Evolutionary conservation across 148 eudicot genomes (phyloP), one percentile per base, ranked within the genome.

Genomic region (Rheum nobile): DNA sequence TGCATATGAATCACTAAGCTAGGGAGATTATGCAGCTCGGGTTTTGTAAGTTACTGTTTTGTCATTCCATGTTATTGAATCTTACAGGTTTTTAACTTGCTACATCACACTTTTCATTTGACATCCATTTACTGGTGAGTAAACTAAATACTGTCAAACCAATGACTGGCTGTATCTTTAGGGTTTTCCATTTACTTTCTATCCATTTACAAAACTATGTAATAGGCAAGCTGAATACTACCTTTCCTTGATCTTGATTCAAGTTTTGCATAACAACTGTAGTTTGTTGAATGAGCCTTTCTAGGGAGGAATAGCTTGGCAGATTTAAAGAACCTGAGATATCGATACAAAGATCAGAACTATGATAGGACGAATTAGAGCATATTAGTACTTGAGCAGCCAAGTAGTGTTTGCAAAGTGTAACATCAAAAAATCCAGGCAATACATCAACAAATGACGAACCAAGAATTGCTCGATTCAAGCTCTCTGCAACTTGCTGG

Each of bases 401-500:
- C 37, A 16, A 32, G 1, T 7, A 65, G 9, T 2, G 21, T 17
- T 34, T 16, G 16, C 34, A 57, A 24, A 34, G 13, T 14, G 17
- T 61, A 12, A 61, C 12, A 65, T 5, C 5, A 26, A 16, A 24
- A 12, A 65, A 24, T 1, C 4, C 37, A n/a, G n/a, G n/a, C 14
- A 35, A 68, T 9, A 37, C n/a, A 68, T 34, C 3, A 35, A 68
- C 32, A 57, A 71, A 50, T 50, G 73, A 79, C 80, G 50, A 63
- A 94, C 98, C 98, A 78, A 91, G 86, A 72, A 90, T 85, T 67
- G 93, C 93, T 79, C 86, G 84, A 54, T 95, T 95, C 81, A 95
- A 82, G 78, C 81, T 79, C 69, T 95, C 98, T 8, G 90, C 91
- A 42, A 90, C 82, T 72, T 84, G 83, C 74, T 88, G 97, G 75